Base-by-base conservation (phyloP, 2,329 filamentous ascomycete species). In the Diaporthe citri region DNA sequence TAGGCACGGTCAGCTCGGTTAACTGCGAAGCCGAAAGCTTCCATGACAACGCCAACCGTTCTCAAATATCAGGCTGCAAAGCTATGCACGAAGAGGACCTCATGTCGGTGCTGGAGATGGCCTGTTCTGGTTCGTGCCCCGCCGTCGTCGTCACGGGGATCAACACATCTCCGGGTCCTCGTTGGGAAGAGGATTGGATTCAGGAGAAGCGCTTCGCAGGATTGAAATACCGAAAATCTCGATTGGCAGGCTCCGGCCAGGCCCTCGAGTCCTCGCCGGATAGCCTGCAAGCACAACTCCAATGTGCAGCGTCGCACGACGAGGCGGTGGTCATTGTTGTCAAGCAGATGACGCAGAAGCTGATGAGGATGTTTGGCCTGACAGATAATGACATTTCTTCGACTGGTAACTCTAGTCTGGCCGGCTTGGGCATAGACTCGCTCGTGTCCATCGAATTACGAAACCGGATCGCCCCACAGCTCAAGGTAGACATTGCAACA, bases 391-490 rank as follows among this genome's bases (percentile, higher is more conserved):
- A 88, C 66, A 83, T 51, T 51, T 51, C 48, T 3, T 89, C n/a
- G 85, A 88, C 75, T 78, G 81, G 48, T 25, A 79, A 80, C 43
- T 83, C 82, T 73, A 80, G 85, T 1, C 48, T 85, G 4, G 84
- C 82, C 43, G 85, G 84, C 4, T 90, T 89, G 74, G 88, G 88
- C 0, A 85, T 90, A 9, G 88, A 90, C 80, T 89, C 87, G 0
- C 82, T 90, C 10, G 86, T 89, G 7, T 88, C 88, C 1, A 86
- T 90, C n/a, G 86, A 86, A 15, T 81, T 89, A 10, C 84, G 88
- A n/a, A 88, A 85, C 77, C 89, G 88, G 87, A 84, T 90, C 7
- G 80, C 84, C 2, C 25, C 48, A 25, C 48, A 51, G 9, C 48
- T 51, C 48, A 51, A 51, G 48, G 48, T 51, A 0, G 48, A 51